Evolutionary conservation across 805 yeast species (phyloP).

Genomic region (Myxozyma sirexii): DNA sequence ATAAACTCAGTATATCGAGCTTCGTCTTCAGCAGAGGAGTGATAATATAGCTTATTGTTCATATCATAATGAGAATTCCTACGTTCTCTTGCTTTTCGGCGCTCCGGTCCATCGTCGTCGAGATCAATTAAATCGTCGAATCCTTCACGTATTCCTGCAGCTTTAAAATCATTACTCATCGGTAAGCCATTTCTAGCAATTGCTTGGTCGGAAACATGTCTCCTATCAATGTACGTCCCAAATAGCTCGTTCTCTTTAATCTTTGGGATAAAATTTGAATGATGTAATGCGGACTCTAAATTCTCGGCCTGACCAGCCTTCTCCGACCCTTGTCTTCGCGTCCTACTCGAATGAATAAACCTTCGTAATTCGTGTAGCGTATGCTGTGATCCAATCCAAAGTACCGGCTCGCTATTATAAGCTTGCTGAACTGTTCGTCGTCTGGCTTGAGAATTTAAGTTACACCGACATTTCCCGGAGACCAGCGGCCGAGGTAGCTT

Average conservation of each 20-base stretch:
- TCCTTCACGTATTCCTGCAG: too few relatives aligned
- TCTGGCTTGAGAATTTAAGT: neutral
- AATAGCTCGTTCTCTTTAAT: neutral
- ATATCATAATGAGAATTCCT: neutral
- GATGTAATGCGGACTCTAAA: neutral
- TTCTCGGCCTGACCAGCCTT: neutral
- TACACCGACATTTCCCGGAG: neutral
- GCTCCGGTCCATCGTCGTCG: too few relatives aligned
- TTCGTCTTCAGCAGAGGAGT: too few relatives aligned
- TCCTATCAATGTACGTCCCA: too few relatives aligned
- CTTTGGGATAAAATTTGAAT: neutral
- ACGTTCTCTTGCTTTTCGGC: too few relatives aligned
- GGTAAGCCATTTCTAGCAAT: too few relatives aligned
- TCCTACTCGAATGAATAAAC: neutral
- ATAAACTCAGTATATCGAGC: too few relatives aligned
- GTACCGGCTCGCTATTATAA: neutral
- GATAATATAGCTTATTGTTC: neutral
- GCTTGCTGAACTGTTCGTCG: neutral
- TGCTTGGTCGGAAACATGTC: too few relatives aligned
- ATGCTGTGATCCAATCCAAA: slow-evolving; percentile 3
- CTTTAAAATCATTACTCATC: too few relatives aligned
- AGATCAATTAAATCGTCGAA: too few relatives aligned
- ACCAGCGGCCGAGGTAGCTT: too few relatives aligned
- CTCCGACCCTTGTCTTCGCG: neutral
- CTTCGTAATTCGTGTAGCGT: neutral